Percentiles rank a stretch among this genome's conserved stretches.
Conservation (phyloP, 805 yeast species). For the Candida krabiensis region DNA sequence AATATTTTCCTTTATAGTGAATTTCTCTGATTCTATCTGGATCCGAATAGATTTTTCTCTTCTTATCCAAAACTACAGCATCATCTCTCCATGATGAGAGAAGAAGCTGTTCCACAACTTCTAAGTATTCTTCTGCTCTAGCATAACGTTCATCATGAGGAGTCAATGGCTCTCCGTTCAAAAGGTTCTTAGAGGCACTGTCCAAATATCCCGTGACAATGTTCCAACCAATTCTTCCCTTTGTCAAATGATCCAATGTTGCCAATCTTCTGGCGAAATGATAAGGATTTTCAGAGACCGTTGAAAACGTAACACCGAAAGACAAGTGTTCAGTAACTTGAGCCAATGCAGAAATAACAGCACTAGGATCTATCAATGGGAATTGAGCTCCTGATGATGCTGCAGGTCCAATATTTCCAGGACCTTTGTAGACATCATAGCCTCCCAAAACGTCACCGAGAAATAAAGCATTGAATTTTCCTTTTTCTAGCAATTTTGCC, state of each 20-base stretch:
- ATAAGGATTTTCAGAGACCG: slow-evolving; percentile 43
- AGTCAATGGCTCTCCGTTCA: slow-evolving; percentile 37
- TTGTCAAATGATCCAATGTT: slow-evolving; percentile 42
- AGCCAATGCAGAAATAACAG: slow-evolving; percentile 40
- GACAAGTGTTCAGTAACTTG: slow-evolving; percentile 39
- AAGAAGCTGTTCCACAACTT: slow-evolving; percentile 39
- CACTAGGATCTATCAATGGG: slow-evolving; percentile 40
- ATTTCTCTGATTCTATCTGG: slow-evolving; percentile 41
- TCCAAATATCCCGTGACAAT: slow-evolving; percentile 43
- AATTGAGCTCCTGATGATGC: slow-evolving; percentile 28
- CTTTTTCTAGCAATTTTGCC: slow-evolving; percentile 38
- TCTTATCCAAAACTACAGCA: slow-evolving; percentile 30
- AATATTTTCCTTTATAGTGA: slow-evolving; percentile 40
- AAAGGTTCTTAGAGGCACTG: slow-evolving; percentile 39
- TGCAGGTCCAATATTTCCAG: slow-evolving; percentile 24
- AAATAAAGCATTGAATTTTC: slow-evolving; percentile 39
- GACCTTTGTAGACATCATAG: slow-evolving; percentile 41
- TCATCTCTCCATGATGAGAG: slow-evolving; percentile 46
- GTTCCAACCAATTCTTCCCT: slow-evolving; percentile 48
- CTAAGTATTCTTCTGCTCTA: slow-evolving; percentile 40
- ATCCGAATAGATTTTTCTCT: slow-evolving; percentile 27
- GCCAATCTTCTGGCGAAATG: slow-evolving; percentile 43
- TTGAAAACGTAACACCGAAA: slow-evolving; percentile 42
- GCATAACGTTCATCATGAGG: slow-evolving; percentile 41
- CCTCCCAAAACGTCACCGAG: slow-evolving; percentile 41